phyloP scores from a whole-genome alignment of 257 asterid species.

The Ophiorrhiza pumila region DNA sequence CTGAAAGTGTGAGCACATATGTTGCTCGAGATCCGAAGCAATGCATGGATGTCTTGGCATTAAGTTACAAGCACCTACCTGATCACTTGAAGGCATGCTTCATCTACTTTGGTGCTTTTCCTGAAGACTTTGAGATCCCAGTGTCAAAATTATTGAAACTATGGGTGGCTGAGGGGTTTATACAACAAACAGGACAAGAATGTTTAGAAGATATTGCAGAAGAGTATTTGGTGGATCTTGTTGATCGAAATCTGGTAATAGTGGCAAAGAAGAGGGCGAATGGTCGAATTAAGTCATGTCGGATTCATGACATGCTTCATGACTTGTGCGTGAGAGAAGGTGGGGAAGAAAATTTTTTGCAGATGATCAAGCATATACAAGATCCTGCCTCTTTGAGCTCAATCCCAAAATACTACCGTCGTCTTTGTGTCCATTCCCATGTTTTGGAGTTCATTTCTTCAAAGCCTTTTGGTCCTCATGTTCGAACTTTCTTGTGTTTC shows the following conservation, averaged over 20 bases:
- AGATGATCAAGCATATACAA: neutral
- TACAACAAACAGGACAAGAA: neutral
- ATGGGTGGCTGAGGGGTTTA: constrained; percentile 18
- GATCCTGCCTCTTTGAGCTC: neutral
- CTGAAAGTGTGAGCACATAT: neutral
- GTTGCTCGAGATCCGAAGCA: neutral
- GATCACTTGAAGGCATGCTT: constrained; percentile 7
- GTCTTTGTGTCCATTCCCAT: constrained; percentile 35
- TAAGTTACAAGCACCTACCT: constrained; percentile 12
- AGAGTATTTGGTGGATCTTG: constrained; percentile 17
- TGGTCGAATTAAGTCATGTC: constrained; percentile 16
- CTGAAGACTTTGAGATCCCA: constrained; percentile 5
- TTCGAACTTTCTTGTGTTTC: constrained; percentile 40
- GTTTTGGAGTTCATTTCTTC: constrained; percentile 27
- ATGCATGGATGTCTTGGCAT: neutral
- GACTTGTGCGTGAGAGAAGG: constrained; percentile 17
- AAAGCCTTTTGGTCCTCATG: constrained; percentile 30
- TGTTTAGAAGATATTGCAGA: constrained; percentile 10
- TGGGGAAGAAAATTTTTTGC: neutral
- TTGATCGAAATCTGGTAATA: constrained; percentile 9
- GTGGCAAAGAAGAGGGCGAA: constrained; percentile 5
- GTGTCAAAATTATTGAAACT: neutral
- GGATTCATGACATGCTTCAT: too few relatives aligned
- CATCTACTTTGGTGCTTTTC: constrained; percentile 7
- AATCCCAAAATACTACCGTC: constrained; percentile 23